Percentiles rank a stretch among this genome's conserved stretches.
Conservation (phyloP, 2,329 filamentous ascomycete genomes). For the Xylogone sp. region DNA sequence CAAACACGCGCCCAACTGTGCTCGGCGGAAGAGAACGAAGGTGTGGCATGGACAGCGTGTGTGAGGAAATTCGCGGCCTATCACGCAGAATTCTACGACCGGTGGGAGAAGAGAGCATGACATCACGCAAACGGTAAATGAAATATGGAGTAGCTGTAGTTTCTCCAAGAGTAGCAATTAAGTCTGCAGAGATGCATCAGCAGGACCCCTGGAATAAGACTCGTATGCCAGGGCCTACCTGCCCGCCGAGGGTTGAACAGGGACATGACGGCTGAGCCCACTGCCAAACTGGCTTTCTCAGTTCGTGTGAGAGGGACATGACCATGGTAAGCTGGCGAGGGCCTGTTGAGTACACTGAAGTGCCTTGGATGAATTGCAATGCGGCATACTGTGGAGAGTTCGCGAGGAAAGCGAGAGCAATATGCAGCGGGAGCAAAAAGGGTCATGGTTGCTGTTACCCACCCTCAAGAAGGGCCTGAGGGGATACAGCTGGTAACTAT, state of each 20-base stretch:
- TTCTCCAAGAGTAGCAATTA: conserved; percentile 93
- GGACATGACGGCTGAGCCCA: conserved; percentile 60
- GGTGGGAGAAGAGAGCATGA: conserved; percentile 81
- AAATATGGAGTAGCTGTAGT: conserved; percentile 93
- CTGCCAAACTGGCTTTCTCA: conserved; percentile 70
- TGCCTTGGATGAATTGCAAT: conserved; percentile 28
- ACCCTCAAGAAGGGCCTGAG: background rate
- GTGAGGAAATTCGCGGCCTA: conserved; percentile 80
- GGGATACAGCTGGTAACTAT: background rate
- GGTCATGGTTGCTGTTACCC: conserved; percentile 15
- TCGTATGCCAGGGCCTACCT: conserved; percentile 45
- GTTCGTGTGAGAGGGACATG: conserved; percentile 82
- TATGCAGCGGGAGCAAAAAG: conserved; percentile 16
- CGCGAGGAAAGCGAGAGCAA: conserved; percentile 16
- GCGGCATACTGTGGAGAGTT: conserved; percentile 20
- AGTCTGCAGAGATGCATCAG: conserved; percentile 52
- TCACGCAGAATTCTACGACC: conserved; percentile 89
- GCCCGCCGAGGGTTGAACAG: conserved; percentile 75
- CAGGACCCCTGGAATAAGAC: background rate
- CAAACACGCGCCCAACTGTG: conserved; percentile 79
- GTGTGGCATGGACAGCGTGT: conserved; percentile 57
- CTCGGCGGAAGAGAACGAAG: conserved; percentile 70
- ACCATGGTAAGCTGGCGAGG: conserved; percentile 81
- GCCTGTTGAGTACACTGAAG: conserved; percentile 84
- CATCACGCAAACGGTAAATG: conserved; percentile 83